phyloP scores from a whole-genome alignment of 257 asterid species.

The Solanum habrochaites region DNA sequence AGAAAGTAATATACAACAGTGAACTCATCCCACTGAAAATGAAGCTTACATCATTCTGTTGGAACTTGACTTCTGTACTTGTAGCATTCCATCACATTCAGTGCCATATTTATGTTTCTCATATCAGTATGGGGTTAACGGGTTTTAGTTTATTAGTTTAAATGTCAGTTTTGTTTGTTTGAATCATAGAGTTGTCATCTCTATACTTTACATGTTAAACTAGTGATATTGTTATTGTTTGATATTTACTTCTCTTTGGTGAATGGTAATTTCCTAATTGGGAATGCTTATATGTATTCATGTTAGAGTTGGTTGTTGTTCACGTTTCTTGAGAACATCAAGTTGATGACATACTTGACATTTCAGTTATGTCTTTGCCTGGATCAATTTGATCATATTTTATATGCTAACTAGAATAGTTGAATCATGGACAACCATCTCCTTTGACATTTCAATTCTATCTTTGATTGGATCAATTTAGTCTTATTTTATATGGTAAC shows the following conservation, averaged over 20 bases:
- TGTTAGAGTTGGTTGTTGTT: not conserved
- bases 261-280: not conserved
- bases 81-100: not conserved
- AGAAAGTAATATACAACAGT: not conserved
- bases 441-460: not conserved
- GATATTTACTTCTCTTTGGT: not conserved
- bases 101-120: not conserved
- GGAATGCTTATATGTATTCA: not conserved
- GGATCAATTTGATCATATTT: not conserved
- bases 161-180: not conserved
- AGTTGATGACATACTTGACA: not conserved
- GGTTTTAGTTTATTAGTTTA: not conserved
- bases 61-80: not conserved
- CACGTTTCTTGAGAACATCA: not conserved
- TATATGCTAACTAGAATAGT: not conserved
- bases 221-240: not conserved
- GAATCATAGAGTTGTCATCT: not conserved
- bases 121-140: not conserved
- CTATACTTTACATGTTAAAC: not conserved
- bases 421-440: not conserved
- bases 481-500: not conserved
- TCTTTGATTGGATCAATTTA: not conserved
- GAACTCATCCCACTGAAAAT: not conserved
- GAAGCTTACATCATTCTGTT: not conserved
- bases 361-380: not conserved